Evolutionary conservation across 257 asterid species (phyloP).

Genomic region (Mentha longifolia): DNA sequence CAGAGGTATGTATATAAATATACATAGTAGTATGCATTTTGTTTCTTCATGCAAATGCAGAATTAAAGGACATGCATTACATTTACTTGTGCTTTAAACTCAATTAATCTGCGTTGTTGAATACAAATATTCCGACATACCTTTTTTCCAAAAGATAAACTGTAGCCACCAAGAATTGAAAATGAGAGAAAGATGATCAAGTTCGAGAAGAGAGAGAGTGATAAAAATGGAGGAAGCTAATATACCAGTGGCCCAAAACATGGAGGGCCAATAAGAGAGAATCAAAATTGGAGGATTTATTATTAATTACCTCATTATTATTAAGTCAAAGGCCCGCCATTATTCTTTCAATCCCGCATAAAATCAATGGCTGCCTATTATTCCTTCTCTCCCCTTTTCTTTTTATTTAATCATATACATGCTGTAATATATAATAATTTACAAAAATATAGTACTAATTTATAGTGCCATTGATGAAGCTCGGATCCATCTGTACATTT

Average conservation of each 20-base stretch:
- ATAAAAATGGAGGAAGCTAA: conserved; percentile 19
- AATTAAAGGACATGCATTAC: background rate
- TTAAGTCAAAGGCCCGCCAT: conserved; percentile 39
- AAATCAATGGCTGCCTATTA: conserved; percentile 37
- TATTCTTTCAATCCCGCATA: conserved; percentile 27
- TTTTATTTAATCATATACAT: background rate
- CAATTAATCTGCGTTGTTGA: background rate
- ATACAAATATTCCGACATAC: background rate
- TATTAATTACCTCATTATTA: conserved; percentile 24
- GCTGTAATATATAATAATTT: background rate
- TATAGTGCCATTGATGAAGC: conserved; percentile 4
- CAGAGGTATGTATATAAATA: no score
- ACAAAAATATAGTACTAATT: background rate
- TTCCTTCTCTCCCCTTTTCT: conserved; percentile 28
- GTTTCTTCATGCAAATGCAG: conserved; percentile 12
- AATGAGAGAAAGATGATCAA: conserved; percentile 33
- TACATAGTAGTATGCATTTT: background rate
- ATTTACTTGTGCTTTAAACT: background rate
- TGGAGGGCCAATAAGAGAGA: conserved; percentile 45
- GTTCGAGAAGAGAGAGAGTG: conserved; percentile 20
- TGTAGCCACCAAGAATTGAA: conserved; percentile 35
- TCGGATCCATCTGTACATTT: background rate
- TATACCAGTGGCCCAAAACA: conserved; percentile 35
- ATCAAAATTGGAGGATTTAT: conserved; percentile 10
- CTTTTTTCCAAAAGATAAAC: background rate